A percentile compares a stretch with the other conserved stretches of the same genome.
Evolutionary conservation across 345 rosid genomes (phyloP).

Genomic region (Pistacia integerrima): DNA sequence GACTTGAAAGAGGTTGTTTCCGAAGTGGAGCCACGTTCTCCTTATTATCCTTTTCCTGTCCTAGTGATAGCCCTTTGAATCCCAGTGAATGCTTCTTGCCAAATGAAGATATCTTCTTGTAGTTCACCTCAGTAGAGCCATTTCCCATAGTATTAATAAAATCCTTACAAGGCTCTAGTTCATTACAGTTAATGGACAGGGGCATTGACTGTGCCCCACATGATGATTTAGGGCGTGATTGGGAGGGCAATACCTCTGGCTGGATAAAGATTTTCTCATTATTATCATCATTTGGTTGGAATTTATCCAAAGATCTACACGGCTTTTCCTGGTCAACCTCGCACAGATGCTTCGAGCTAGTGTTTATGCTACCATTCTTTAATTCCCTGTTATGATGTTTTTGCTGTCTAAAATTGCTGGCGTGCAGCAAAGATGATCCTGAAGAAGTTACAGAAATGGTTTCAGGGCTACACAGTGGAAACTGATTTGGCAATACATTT

Average conservation of each 20-base stretch:
- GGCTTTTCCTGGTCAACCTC: slow-evolving; percentile 8
- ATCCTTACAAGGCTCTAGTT: slow-evolving; percentile 19
- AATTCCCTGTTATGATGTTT: slow-evolving; percentile 9
- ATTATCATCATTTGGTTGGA: slow-evolving; percentile 16
- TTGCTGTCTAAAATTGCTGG: slow-evolving; percentile 1
- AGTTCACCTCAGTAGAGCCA: neutral
- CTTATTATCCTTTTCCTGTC: slow-evolving; percentile 28
- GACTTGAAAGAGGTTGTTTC: slow-evolving; percentile 19
- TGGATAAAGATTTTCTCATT: slow-evolving; percentile 8
- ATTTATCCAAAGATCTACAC: neutral
- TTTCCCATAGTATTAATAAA: slow-evolving; percentile 15
- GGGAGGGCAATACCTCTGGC: slow-evolving; percentile 6
- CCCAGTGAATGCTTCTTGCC: slow-evolving; percentile 54
- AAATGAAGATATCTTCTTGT: slow-evolving; percentile 25
- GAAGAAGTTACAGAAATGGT: slow-evolving; percentile 7
- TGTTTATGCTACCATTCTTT: slow-evolving; percentile 7
- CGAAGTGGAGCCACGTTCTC: slow-evolving; percentile 31
- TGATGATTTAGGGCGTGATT: neutral
- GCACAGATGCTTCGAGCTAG: slow-evolving; percentile 4
- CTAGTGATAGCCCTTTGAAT: slow-evolving; percentile 22
- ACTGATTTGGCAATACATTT: slow-evolving; percentile 20
- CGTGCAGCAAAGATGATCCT: slow-evolving; percentile 7
- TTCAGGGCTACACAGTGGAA: slow-evolving; percentile 3
- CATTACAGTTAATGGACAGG: neutral
- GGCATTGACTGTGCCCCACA: slow-evolving; percentile 1